Base-by-base conservation (phyloP, 352 stramenopile genomes). In the Phytophthora capsici region DNA sequence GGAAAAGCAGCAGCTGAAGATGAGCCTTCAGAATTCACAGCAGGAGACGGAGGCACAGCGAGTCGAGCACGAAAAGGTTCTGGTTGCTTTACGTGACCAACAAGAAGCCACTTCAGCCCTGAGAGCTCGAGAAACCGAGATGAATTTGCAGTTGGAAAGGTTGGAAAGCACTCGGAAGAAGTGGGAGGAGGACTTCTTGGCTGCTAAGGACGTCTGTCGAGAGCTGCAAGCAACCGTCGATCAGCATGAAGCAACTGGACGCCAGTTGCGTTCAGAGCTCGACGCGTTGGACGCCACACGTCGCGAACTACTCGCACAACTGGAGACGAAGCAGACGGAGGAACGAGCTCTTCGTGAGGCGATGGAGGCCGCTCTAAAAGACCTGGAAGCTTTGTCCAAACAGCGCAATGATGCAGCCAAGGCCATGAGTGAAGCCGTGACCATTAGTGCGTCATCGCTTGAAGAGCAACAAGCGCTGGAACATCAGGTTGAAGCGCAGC, bases 381-480 rank as follows among this genome's bases (percentile, higher is more conserved):
- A 95, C 36, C 48, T 95, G 1, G 71, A 86, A 23, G 71, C 59
- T 1, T 57, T 95, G 14, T 91, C 86, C 1, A 73, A 74, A 13
- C 84, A 95, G 47, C 82, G 87, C 25, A 94, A 95, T 38, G 85
- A 95, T 22, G 87, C 82, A 0, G 80, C 86, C 0, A 84, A 84
- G 16, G 85, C 87, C 0, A 94, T 95, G 87, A 93, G 91, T 49
- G 87, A 94, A 48, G 87, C 87, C 19, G 84, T 95, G 34, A 89
- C 80, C 7, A 92, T 94, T 58, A 93, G 84, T 45, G 87, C 85
- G 14, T 91, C 80, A 7, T 90, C 87, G 0, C 59, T 95, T 0
- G 85, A 95, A 26, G 87, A 95, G 52, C 87, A 95, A 37, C 83
- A 94, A 44, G 65, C 72, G 3, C 67, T 95, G 7, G 81, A 89